These are phyloP conservation scores for Aspergillus tanneri DNA, from an alignment of 2,329 filamentous ascomycete species.

Conservation along the genomic window DNA sequence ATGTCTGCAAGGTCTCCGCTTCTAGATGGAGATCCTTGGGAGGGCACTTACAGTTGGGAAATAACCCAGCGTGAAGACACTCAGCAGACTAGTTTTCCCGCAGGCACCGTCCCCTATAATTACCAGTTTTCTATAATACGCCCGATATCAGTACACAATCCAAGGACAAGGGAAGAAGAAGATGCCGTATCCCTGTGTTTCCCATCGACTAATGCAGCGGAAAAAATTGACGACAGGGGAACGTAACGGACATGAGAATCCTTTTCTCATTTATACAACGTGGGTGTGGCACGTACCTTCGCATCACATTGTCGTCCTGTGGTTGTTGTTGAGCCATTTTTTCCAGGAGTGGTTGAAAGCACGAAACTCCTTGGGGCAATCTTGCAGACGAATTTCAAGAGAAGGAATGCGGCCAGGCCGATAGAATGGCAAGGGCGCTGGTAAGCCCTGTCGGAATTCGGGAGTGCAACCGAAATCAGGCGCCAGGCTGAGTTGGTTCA, in stretches of 20 bases:
- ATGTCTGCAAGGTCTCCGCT: neutral
- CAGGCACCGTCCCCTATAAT: constrained; percentile 97
- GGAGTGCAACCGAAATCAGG: neutral
- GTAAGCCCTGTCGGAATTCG: neutral
- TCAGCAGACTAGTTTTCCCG: constrained; percentile 95
- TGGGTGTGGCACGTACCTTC: constrained; percentile 54
- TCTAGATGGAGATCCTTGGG: neutral
- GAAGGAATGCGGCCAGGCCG: constrained; percentile 3
- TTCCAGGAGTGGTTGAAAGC: too few species aligned
- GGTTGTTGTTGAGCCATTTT: constrained; percentile 38
- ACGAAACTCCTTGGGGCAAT: neutral
- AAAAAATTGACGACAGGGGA: neutral
- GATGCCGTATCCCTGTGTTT: neutral
- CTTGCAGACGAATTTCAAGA: neutral
- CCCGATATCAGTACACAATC: constrained; percentile 18
- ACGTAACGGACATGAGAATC: neutral
- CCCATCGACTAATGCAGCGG: neutral
- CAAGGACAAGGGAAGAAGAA: neutral
- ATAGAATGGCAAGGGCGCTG: neutral
- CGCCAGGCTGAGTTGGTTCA: too few species aligned
- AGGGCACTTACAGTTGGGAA: constrained; percentile 79
- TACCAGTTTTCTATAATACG: constrained; percentile 73
- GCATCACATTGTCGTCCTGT: constrained; percentile 44
- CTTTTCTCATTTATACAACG: neutral
- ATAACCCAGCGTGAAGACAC: constrained; percentile 96